These are phyloP conservation scores for Phytophthora crassamura DNA, from an alignment of 352 stramenopile genomes.

Conservation along the genomic window DNA sequence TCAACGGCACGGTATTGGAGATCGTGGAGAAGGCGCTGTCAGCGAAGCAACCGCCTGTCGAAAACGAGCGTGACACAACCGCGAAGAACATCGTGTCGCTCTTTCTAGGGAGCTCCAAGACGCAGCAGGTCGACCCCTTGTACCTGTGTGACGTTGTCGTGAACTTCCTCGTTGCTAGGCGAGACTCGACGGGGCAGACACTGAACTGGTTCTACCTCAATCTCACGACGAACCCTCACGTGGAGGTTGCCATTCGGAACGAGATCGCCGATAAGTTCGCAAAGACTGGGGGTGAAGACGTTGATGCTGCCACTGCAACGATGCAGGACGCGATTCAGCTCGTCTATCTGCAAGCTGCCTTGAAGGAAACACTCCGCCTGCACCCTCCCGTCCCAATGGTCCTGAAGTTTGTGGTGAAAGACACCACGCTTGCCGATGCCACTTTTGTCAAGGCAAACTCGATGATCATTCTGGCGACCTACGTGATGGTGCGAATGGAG, in stretches of 20 bases:
- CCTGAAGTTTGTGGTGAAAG: slow-evolving; percentile 39
- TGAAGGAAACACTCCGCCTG: slow-evolving; percentile 66
- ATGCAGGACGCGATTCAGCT: slow-evolving; percentile 44
- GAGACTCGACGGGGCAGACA: slow-evolving; percentile 75
- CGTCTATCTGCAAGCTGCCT: slow-evolving; percentile 51
- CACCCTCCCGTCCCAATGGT: slow-evolving; percentile 56
- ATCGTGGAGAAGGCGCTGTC: slow-evolving; percentile 49
- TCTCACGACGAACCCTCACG: slow-evolving; percentile 54
- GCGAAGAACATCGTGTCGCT: slow-evolving; percentile 28
- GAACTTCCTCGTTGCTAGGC: slow-evolving; percentile 76
- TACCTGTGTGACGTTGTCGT: slow-evolving; percentile 74
- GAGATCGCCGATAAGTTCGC: slow-evolving; percentile 41
- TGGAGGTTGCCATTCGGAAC: slow-evolving; percentile 43
- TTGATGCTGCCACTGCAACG: background rate
- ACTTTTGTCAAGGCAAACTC: slow-evolving; percentile 42
- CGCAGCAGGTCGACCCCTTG: slow-evolving; percentile 43
- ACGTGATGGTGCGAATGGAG: slow-evolving; percentile 50
- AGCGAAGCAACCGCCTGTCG: background rate
- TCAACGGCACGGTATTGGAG: slow-evolving; percentile 45
- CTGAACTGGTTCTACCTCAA: slow-evolving; percentile 75
- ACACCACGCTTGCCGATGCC: slow-evolving; percentile 64
- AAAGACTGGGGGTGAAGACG: background rate
- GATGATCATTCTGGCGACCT: slow-evolving; percentile 41
- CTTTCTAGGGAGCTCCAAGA: slow-evolving; percentile 29
- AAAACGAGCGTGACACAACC: background rate